These are phyloP conservation scores for Triangularia verruculosa DNA, from an alignment of 2,329 filamentous ascomycete species.

Conservation along the genomic window DNA sequence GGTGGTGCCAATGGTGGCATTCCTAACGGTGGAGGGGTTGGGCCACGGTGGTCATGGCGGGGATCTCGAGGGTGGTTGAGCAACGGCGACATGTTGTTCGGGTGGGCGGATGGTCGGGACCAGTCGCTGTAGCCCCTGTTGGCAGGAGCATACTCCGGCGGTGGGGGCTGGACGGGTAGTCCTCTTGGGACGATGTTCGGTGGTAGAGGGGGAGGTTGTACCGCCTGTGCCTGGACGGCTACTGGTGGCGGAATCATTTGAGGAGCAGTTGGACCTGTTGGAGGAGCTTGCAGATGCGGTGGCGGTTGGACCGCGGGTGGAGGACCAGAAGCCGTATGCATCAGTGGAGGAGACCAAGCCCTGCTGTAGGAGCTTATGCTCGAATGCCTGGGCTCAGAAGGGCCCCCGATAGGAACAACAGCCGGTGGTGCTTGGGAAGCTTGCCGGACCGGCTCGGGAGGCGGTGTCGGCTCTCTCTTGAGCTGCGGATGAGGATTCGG, in stretches of 20 bases:
- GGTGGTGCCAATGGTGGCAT: conserved; percentile 29
- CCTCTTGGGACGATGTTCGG: conserved; percentile 30
- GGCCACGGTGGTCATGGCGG: conserved; percentile 31
- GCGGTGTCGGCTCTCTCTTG: conserved; percentile 31
- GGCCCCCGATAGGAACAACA: conserved; percentile 17
- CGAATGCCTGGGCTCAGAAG: conserved; percentile 20
- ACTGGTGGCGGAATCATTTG: conserved; percentile 21
- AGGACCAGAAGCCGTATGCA: conserved; percentile 17
- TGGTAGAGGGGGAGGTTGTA: conserved; percentile 28
- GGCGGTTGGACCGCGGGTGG: conserved; percentile 18
- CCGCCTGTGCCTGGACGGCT: conserved; percentile 20
- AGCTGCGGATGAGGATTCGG: conserved; percentile 35
- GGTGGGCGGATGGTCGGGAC: conserved; percentile 43
- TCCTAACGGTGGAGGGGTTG: conserved; percentile 26
- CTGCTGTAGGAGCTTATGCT: conserved; percentile 18
- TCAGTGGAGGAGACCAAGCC: conserved; percentile 16
- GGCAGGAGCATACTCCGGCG: conserved; percentile 40
- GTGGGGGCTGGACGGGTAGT: conserved; percentile 35
- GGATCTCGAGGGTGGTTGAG: conserved; percentile 38
- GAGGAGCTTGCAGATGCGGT: conserved; percentile 34
- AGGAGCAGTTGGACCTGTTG: conserved; percentile 17
- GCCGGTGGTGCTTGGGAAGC: conserved; percentile 21
- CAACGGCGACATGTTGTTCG: conserved; percentile 46
- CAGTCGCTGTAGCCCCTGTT: conserved; percentile 45
- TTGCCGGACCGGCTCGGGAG: conserved; percentile 27